A percentile compares a stretch with the other conserved stretches of the same genome.
These are phyloP conservation scores for Cichorium intybus DNA, from an alignment of 140 eudicot genomes.

Conservation along the genomic window DNA sequence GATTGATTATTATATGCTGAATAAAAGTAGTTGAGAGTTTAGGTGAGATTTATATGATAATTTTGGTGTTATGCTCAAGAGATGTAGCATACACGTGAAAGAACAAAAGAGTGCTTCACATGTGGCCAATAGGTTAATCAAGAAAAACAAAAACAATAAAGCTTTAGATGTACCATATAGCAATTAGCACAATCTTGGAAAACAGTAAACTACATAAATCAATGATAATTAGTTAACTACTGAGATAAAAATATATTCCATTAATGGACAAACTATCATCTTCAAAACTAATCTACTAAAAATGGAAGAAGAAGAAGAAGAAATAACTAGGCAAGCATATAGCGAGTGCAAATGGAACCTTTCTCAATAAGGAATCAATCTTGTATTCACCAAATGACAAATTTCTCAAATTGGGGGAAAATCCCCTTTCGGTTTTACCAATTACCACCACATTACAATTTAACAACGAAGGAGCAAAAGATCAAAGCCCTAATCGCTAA, in stretches of 20 bases:
- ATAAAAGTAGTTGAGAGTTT: no score
- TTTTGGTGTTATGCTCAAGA: no score
- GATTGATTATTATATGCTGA: no score
- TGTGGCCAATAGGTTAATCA: not conserved
- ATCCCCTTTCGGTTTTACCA: slow-evolving; percentile 1
- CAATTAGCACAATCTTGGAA: not conserved
- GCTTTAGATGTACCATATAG: not conserved
- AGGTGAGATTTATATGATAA: no score
- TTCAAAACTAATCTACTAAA: not conserved
- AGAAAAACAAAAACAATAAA: not conserved
- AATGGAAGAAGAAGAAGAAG: not conserved
- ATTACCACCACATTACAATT: slow-evolving; percentile 15
- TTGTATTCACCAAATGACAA: not conserved
- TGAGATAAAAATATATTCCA: not conserved
- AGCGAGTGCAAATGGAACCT: not conserved
- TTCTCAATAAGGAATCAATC: not conserved
- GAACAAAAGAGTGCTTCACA: no score
- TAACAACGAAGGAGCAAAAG: slow-evolving; percentile 1
- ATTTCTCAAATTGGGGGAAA: slow-evolving; percentile 19
- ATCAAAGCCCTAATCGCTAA: not conserved
- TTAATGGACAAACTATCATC: not conserved
- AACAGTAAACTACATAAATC: not conserved
- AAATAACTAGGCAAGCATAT: not conserved
- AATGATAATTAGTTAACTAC: not conserved
- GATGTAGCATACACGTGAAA: no score